Evolutionary conservation across 2,329 filamentous ascomycete genomes (phyloP), one percentile per base, ranked within the genome.

Genomic region (Elsinoe arachidis): DNA sequence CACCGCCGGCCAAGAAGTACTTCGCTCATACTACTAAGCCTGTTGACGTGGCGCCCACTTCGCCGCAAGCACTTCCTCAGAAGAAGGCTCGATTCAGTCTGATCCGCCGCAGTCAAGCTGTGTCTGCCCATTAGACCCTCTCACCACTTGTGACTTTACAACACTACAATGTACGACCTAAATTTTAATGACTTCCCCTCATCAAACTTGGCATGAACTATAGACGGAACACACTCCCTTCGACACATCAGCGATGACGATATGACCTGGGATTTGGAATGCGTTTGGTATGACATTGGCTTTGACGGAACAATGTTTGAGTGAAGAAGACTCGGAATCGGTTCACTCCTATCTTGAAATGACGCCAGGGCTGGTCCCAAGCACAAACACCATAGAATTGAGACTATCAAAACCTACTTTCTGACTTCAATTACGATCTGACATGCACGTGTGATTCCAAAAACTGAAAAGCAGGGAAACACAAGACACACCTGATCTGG

Each of bases 1-100:
- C 41, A 17, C 41, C 54, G 10, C 41, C 39, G 9, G 23, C 30
- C 15, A 47, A 17, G 41, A 46, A 55, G 44, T 61, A 61, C 47
- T 58, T 58, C 19, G 53, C 38, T 9, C 55, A 61, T 41, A 19
- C 46, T 17, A 59, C 55, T 41, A 41, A 44, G 34, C 54, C 57
- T 7, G 26, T 44, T n/a, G 33, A 37, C 10, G 54, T 37, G 7
- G 54, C 51, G 2, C 33, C 55, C 2, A 17, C 49, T 7, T 47
- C 60, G 9, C 55, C 49, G 12, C 41, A 33, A 26, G 34, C 44
- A 4, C 17, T 39, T 11, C 46, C 44, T n/a, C 59, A 59, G 55
- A 61, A 61, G 41, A 56, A 59, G 15, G 33, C 54, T 23, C 58
- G 60, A 1, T 60, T 61, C 37, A 60, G 56, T 12, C 56, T 61